Evolutionary conservation across 2,329 filamentous ascomycete species (phyloP).

Genomic region (Sarocladium brachiariae): DNA sequence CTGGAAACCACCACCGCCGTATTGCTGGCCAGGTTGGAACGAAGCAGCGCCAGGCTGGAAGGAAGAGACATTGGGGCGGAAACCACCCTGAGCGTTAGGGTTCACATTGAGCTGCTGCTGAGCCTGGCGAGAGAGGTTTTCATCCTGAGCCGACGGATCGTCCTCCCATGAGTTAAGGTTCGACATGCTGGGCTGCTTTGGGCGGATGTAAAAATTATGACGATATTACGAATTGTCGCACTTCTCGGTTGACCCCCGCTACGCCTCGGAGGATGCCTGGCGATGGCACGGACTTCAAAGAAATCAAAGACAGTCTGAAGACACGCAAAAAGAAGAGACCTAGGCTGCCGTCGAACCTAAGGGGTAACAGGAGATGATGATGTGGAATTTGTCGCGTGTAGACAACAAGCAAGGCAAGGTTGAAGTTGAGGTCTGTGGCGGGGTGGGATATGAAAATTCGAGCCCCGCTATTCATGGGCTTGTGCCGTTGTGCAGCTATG

Average conservation of each 20-base stretch:
- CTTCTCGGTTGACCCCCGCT: neutral
- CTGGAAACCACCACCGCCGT: constrained; percentile 45
- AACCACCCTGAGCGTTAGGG: constrained; percentile 34
- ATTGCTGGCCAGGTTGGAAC: constrained; percentile 68
- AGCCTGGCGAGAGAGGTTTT: constrained; percentile 69
- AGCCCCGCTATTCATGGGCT: constrained; percentile 27
- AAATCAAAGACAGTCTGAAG: neutral
- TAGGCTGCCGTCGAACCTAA: neutral
- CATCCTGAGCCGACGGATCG: constrained; percentile 70
- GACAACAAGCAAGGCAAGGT: constrained; percentile 18
- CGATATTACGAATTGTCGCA: constrained; percentile 4
- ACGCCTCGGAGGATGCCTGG: neutral
- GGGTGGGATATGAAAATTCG: constrained; percentile 30
- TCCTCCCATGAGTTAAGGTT: constrained; percentile 95
- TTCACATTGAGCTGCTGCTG: constrained; percentile 71
- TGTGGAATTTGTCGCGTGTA: constrained; percentile 8
- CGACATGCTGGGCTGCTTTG: constrained; percentile 54
- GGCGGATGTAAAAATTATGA: constrained; percentile 3
- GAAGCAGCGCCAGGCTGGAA: constrained; percentile 63
- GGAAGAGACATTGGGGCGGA: constrained; percentile 36
- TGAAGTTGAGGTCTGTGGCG: constrained; percentile 20
- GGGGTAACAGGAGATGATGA: neutral
- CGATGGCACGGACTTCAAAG: neutral
- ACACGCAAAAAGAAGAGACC: neutral
- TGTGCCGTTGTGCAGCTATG: constrained; percentile 5